Conservation (phyloP, 805 yeast species). For the Candida caryicola region DNA sequence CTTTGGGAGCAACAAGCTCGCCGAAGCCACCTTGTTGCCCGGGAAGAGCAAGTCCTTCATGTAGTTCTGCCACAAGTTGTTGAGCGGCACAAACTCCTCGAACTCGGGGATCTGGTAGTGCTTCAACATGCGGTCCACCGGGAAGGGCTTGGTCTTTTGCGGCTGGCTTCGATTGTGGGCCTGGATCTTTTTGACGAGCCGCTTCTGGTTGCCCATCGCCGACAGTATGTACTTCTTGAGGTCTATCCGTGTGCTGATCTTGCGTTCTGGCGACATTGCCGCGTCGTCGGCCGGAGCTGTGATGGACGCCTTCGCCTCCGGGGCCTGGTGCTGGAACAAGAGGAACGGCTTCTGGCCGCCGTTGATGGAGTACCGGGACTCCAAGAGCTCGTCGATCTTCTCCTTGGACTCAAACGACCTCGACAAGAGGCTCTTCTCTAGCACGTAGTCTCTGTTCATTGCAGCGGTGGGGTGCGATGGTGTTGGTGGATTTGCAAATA, state of each 20-base stretch:
- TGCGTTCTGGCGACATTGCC: slow-evolving; percentile 15
- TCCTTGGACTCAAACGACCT: slow-evolving; percentile 40
- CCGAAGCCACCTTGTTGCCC: slow-evolving; percentile 22
- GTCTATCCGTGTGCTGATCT: slow-evolving; percentile 35
- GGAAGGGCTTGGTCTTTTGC: slow-evolving; percentile 21
- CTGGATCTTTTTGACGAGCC: slow-evolving; percentile 36
- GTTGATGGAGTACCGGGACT: slow-evolving; percentile 42
- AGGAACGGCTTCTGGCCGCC: slow-evolving; percentile 49
- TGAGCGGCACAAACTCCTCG: slow-evolving; percentile 52
- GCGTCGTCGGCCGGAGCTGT: not conserved
- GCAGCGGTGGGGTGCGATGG: not conserved
- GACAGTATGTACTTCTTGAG: slow-evolving; percentile 40
- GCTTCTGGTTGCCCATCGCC: slow-evolving; percentile 39
- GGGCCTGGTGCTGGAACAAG: slow-evolving; percentile 13
- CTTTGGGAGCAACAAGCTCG: slow-evolving; percentile 45
- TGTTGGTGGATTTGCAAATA: not conserved
- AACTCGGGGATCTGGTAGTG: slow-evolving; percentile 38
- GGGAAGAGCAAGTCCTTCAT: slow-evolving; percentile 53
- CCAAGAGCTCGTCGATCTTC: slow-evolving; percentile 40
- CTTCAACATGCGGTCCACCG: slow-evolving; percentile 20
- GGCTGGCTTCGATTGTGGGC: slow-evolving; percentile 20
- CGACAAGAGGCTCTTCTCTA: slow-evolving; percentile 46
- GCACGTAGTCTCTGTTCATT: slow-evolving; percentile 33
- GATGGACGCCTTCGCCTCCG: slow-evolving; percentile 4
- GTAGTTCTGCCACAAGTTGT: slow-evolving; percentile 73